Base-by-base conservation (phyloP, 2,329 filamentous ascomycete species). In the Arthrinium phaeospermum region DNA sequence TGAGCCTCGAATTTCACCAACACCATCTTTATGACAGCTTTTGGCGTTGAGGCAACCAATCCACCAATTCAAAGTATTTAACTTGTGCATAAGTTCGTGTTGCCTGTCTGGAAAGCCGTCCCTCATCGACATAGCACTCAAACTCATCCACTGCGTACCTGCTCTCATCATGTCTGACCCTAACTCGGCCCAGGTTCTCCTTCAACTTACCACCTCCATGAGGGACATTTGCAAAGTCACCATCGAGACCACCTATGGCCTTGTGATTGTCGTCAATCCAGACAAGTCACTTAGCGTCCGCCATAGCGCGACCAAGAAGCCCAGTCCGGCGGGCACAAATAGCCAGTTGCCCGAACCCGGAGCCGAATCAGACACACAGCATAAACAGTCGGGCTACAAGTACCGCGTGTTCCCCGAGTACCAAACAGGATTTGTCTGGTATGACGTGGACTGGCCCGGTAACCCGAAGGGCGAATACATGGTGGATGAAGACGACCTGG, bases 401-500 rank as follows among this genome's bases (percentile, higher is more conserved):
- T 41, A 64, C 57, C 19, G 57, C 5, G 19, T n/a, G 19, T 64
- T 64, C 14, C 57, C 57, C 10, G 34, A 64, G 2, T 64, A 41
- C 5, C 3, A 16, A 1, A 30, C 19, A 41, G 19, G 34, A 10
- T 64, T 64, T 13, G 34, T 64, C 57, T 64, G 34, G 57, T 64
- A 64, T 41, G 57, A 41, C 1, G 1, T 34, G 13, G 19, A 8
- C 22, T 64, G 57, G 57, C 22, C 57, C 1, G 57, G 57, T 10
- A 72, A 72, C 37, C 67, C 71, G n/a, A 8, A 70, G 37, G 67
- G n/a, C 6, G 30, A 49, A 13, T 70, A 27, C 22, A 5, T 10
- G 47, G 71, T 72, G n/a, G 46, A 53, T 19, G 71, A 72, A 27
- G 46, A 72, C 3, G 71, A 72, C 19, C 45, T 64, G 7, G 8